A percentile compares a stretch with the other conserved stretches of the same genome.
Evolutionary conservation across 441 rosid species (phyloP).

Genomic region (Flueggea neowawraea): DNA sequence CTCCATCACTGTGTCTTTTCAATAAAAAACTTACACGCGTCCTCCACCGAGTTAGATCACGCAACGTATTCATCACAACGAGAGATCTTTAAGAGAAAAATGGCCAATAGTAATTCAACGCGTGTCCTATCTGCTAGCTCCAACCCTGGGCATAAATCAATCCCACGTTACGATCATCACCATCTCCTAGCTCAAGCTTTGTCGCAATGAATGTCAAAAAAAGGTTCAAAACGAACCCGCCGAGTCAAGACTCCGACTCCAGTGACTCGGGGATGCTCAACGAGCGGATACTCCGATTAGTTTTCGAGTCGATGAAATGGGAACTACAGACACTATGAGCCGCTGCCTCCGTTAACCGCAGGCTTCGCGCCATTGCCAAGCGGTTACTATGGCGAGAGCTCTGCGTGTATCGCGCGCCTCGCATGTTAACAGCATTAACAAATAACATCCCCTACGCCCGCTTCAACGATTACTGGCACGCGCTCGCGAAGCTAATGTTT

Average conservation of each 20-base stretch:
- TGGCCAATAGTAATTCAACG: not conserved
- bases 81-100: no score
- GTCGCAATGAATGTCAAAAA: slow-evolving; percentile 30
- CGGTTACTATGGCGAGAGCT: slow-evolving; percentile 71
- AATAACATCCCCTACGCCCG: slow-evolving; percentile 29
- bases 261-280: slow-evolving; percentile 52
- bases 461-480: slow-evolving; percentile 65
- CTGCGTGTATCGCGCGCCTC: slow-evolving; percentile 65
- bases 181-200: no score
- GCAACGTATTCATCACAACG: slow-evolving; percentile 24
- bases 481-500: slow-evolving; percentile 78
- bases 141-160: no score
- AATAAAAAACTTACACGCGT: slow-evolving; percentile 37
- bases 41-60: not conserved
- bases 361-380: slow-evolving; percentile 66
- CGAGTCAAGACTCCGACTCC: slow-evolving; percentile 14
- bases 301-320: slow-evolving; percentile 66
- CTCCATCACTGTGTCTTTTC: slow-evolving; percentile 24
- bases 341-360: slow-evolving; percentile 53
- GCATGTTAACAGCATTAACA: slow-evolving; percentile 50
- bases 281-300: slow-evolving; percentile 54
- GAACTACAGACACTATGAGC: slow-evolving; percentile 60
- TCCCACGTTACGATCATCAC: no score
- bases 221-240: slow-evolving; percentile 25
- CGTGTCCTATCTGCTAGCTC: not conserved